Conservation (phyloP, 371 early-diverging fungal species). For the Mucor plumbeus region DNA sequence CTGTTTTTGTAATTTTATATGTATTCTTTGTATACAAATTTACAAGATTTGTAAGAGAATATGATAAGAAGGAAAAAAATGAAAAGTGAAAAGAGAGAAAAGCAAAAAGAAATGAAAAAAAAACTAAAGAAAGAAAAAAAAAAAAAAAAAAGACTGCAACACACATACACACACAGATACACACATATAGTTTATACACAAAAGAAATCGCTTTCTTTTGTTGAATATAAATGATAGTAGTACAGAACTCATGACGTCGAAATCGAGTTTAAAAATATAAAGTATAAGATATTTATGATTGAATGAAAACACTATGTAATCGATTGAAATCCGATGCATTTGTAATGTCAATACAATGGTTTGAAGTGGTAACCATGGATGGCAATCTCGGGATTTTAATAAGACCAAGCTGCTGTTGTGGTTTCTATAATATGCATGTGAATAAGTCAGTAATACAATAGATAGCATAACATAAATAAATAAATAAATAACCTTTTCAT, state of each 20-base stretch:
- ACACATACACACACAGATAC: not conserved
- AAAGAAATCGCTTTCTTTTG: not conserved
- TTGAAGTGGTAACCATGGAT: constrained; percentile 10
- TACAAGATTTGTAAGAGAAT: not conserved
- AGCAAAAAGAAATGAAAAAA: constrained; percentile 4
- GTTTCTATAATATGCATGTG: not conserved
- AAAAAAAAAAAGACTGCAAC: constrained; percentile 5
- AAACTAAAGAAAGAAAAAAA: constrained; percentile 12
- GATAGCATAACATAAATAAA: not conserved
- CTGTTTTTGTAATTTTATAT: not conserved
- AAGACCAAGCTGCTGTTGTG: constrained; percentile 17
- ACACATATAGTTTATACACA: not conserved
- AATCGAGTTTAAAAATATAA: constrained; percentile 13
- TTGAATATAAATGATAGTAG: not conserved
- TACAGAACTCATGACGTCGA: constrained; percentile 27
- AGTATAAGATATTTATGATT: constrained; percentile 19
- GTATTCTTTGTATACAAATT: not conserved
- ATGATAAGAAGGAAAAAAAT: not conserved
- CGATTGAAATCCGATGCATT: constrained; percentile 44
- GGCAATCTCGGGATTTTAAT: constrained; percentile 21
- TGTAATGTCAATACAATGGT: constrained; percentile 32
- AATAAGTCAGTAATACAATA: constrained; percentile 6
- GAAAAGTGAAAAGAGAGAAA: constrained; percentile 7
- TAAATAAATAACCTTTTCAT: constrained; percentile 21
- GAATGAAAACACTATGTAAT: constrained; percentile 44